These are phyloP conservation scores for Backusella sp. DNA, from an alignment of 192 early-diverging fungal species.

Conservation along the genomic window DNA sequence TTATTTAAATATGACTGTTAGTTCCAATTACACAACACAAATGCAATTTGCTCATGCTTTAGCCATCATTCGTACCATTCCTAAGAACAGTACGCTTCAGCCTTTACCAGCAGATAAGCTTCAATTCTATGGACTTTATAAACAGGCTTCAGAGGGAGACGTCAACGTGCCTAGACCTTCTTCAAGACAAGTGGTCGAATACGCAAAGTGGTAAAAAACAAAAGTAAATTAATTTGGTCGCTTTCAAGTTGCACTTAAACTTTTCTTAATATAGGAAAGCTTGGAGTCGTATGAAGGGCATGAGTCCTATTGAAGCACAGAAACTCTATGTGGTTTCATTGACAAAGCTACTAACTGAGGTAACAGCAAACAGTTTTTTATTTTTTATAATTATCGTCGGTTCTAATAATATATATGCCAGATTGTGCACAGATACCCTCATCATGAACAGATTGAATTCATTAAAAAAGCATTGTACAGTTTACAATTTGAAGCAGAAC, in stretches of 20 bases:
- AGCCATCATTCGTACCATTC: constrained; percentile 6
- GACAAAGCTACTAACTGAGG: constrained; percentile 20
- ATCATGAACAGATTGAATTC: constrained; percentile 7
- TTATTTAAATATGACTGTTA: neutral
- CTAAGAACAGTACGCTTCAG: constrained; percentile 11
- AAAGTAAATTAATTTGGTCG: neutral
- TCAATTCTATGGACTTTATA: constrained; percentile 34
- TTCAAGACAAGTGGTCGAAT: constrained; percentile 15
- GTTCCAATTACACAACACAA: constrained; percentile 1
- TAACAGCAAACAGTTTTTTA: neutral
- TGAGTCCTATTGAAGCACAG: constrained; percentile 26
- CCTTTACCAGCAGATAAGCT: constrained; percentile 27
- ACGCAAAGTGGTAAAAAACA: constrained; percentile 27
- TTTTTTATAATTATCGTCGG: neutral
- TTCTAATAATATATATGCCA: neutral
- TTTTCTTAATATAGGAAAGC: constrained; percentile 25
- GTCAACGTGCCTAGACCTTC: constrained; percentile 21
- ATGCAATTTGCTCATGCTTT: constrained; percentile 12
- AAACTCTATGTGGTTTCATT: constrained; percentile 30
- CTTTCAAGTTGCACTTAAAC: neutral
- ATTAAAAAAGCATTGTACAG: constrained; percentile 17
- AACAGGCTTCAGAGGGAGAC: constrained; percentile 29
- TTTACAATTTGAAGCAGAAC: constrained; percentile 2
- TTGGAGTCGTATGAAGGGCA: constrained; percentile 23
- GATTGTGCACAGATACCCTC: constrained; percentile 12